Conservation (phyloP, 805 yeast species). For the Suhomyces faveliae region DNA sequence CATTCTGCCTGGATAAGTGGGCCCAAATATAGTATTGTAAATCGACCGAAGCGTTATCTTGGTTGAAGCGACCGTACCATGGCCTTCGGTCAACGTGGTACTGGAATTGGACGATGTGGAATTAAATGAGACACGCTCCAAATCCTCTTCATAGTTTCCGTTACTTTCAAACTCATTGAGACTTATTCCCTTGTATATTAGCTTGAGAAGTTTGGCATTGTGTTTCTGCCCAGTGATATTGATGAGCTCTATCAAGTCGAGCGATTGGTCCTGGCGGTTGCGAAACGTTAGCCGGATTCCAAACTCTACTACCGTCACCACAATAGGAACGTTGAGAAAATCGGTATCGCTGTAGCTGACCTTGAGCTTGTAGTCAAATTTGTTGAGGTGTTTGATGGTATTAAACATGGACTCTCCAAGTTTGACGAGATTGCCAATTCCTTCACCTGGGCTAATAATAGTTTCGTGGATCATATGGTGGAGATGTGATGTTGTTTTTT, state of each 20-base stretch:
- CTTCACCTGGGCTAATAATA: constrained; percentile 32
- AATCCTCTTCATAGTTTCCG: not conserved
- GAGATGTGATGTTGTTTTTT: not conserved
- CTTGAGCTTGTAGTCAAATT: constrained; percentile 27
- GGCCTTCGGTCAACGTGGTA: not conserved
- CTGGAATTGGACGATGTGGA: constrained; percentile 2
- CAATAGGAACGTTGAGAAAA: constrained; percentile 32
- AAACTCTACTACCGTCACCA: constrained; percentile 25
- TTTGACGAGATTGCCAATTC: constrained; percentile 29
- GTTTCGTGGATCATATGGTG: constrained; percentile 13
- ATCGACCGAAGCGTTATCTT: constrained; percentile 21
- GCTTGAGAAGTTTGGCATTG: constrained; percentile 13
- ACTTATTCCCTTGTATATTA: constrained; percentile 32
- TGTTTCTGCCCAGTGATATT: constrained; percentile 5
- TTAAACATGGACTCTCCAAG: constrained; percentile 31
- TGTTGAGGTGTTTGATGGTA: constrained; percentile 23
- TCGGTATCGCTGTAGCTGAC: constrained; percentile 29
- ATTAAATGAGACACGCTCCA: not conserved
- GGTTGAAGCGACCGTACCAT: constrained; percentile 30
- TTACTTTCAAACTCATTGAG: constrained; percentile 26
- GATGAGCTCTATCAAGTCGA: constrained; percentile 12
- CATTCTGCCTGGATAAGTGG: constrained; percentile 55
- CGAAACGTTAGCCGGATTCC: constrained; percentile 13
- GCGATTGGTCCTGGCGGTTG: constrained; percentile 9
- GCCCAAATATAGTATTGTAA: constrained; percentile 59